Conservation (phyloP, 768 basidiomycete species). For the Coprinellus aureogranulatus region DNA sequence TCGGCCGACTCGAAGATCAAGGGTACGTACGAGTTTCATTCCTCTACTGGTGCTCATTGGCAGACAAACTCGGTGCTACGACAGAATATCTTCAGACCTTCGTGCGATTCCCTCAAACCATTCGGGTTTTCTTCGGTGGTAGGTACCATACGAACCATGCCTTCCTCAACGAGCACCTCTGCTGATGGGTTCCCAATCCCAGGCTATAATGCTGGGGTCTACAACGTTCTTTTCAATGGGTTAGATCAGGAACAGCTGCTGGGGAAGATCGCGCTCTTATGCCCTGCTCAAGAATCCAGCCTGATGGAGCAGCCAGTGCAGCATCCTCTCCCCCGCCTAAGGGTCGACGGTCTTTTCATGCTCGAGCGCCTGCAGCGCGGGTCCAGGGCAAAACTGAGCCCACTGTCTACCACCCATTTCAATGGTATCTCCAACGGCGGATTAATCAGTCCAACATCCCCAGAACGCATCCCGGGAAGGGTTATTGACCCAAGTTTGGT, state of each 20-base stretch:
- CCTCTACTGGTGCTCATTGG: conserved; percentile 1
- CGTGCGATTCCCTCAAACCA: conserved; percentile 69
- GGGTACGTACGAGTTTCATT: conserved; percentile 38
- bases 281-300: conserved; percentile 40
- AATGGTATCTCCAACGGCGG: conserved; percentile 50
- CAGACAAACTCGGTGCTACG: too few species aligned
- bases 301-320: conserved; percentile 37
- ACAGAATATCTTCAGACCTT: conserved; percentile 71
- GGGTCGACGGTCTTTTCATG: conserved; percentile 51
- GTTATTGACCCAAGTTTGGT: conserved; percentile 66
- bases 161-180: neutral
- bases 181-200: conserved; percentile 8
- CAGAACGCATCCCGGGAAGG: conserved; percentile 42
- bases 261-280: conserved; percentile 64
- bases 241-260: conserved; percentile 62
- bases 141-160: conserved; percentile 15
- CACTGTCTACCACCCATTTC: conserved; percentile 36
- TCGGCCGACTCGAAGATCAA: conserved; percentile 65
- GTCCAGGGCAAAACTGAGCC: conserved; percentile 41
- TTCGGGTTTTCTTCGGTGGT: conserved; percentile 74
- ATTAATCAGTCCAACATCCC: conserved; percentile 67
- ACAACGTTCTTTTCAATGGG: conserved; percentile 52
- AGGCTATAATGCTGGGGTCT: conserved; percentile 60
- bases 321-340: conserved; percentile 52
- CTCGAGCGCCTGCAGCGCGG: conserved; percentile 33